Conservation (phyloP, 805 yeast genomes). For the Saturnispora ahearnii region DNA sequence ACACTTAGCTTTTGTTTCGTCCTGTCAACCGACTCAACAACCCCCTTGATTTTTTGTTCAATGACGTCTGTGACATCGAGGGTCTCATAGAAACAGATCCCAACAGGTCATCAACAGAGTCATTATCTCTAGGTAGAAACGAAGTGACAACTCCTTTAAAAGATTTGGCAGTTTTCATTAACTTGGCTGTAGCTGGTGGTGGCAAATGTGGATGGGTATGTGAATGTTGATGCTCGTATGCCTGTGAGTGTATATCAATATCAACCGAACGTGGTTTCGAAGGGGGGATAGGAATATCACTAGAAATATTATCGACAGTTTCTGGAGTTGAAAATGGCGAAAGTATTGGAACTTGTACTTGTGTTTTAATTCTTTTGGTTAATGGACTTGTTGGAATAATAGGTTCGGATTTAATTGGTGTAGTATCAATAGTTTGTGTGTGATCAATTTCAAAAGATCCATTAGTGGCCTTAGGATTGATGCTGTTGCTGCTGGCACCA, state of each 20-base stretch:
- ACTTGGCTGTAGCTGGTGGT: neutral
- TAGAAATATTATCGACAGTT: neutral
- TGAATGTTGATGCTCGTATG: neutral
- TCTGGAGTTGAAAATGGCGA: neutral
- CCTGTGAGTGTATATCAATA: neutral
- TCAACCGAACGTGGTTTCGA: neutral
- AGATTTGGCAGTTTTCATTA: neutral
- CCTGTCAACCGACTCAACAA: constrained; percentile 5
- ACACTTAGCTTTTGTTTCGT: neutral
- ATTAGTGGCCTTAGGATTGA: neutral
- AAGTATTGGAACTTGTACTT: neutral
- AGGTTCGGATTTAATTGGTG: neutral
- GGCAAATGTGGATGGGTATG: neutral
- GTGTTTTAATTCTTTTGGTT: neutral
- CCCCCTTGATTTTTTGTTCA: neutral
- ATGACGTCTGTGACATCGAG: neutral
- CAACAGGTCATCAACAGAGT: neutral
- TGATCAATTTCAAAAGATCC: neutral
- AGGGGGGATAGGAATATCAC: neutral
- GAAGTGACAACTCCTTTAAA: neutral
- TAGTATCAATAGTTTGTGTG: neutral
- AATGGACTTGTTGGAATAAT: neutral
- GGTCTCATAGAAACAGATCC: neutral
- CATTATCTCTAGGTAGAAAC: neutral
- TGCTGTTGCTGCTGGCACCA: neutral